Conservation (phyloP, 371 early-diverging fungal species). For the Nematocida ironsii region DNA sequence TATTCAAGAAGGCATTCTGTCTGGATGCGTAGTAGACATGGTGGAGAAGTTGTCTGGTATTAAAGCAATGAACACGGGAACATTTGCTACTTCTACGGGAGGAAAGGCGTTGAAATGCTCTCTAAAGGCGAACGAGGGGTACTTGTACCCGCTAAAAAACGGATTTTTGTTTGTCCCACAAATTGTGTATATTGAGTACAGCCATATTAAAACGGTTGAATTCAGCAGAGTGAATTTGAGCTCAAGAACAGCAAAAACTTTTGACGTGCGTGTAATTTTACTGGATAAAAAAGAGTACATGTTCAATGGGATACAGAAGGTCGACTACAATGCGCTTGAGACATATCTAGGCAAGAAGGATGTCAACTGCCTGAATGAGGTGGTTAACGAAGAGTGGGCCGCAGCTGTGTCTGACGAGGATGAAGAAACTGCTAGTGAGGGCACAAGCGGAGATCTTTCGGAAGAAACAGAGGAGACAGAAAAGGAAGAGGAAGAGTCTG, state of each 20-base stretch:
- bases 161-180: conserved; percentile 88
- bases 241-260: conserved; percentile 67
- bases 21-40: conserved; percentile 81
- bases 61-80: conserved; percentile 75
- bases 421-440: conserved; percentile 59
- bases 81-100: conserved; percentile 59
- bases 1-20: conserved; percentile 81
- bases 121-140: conserved; percentile 92
- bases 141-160: conserved; percentile 85
- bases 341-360: conserved; percentile 63
- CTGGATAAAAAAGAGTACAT: conserved; percentile 57
- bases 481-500: not conserved
- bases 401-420: conserved; percentile 55
- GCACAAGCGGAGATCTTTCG: conserved; percentile 24
- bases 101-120: conserved; percentile 85
- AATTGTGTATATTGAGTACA: conserved; percentile 78
- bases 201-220: conserved; percentile 80
- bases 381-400: conserved; percentile 61
- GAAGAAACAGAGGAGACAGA: conserved; percentile 1
- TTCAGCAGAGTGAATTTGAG: conserved; percentile 73
- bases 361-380: conserved; percentile 65
- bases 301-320: conserved; percentile 68
- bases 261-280: conserved; percentile 68
- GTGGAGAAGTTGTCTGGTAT: conserved; percentile 79
- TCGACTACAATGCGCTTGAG: conserved; percentile 67